Percentiles rank a stretch among this genome's conserved stretches.
Evolutionary conservation across 352 stramenopile genomes (phyloP).

Genomic region (Phytophthora pseudosyringae): DNA sequence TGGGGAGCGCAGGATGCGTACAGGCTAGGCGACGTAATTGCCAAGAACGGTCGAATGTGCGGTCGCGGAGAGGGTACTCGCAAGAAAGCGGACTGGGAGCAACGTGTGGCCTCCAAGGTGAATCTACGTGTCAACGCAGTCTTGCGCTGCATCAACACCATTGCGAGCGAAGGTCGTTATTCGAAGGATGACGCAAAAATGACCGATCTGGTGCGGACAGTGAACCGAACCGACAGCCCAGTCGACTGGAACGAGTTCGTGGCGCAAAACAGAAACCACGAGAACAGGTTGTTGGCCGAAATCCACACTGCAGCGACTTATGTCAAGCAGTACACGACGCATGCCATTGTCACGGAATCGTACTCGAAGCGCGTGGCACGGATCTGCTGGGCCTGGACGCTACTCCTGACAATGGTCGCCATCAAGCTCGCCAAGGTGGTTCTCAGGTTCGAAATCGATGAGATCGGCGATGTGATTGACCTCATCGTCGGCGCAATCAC

Average conservation of each 20-base stretch:
- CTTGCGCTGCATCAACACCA: constrained; percentile 17
- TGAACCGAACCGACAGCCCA: not conserved
- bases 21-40: constrained; percentile 11
- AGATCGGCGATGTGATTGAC: constrained; percentile 1
- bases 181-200: not conserved
- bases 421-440: constrained; percentile 6
- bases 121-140: constrained; percentile 11
- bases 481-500: constrained; percentile 6
- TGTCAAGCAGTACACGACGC: constrained; percentile 15
- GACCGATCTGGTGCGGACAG: constrained; percentile 1
- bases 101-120: constrained; percentile 10
- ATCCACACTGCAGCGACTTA: constrained; percentile 10
- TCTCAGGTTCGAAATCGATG: not conserved
- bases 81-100: constrained; percentile 19
- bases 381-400: not conserved
- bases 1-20: constrained; percentile 8
- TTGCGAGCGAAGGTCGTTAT: constrained; percentile 5
- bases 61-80: constrained; percentile 9
- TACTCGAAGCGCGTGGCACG: not conserved
- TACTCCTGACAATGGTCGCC: not conserved
- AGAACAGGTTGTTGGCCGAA: constrained; percentile 13
- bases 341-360: constrained; percentile 12
- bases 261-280: not conserved
- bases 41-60: constrained; percentile 15
- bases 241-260: constrained; percentile 8